phyloP scores from a whole-genome alignment of 2,329 filamentous ascomycete species.

The Botrytis fabae region DNA sequence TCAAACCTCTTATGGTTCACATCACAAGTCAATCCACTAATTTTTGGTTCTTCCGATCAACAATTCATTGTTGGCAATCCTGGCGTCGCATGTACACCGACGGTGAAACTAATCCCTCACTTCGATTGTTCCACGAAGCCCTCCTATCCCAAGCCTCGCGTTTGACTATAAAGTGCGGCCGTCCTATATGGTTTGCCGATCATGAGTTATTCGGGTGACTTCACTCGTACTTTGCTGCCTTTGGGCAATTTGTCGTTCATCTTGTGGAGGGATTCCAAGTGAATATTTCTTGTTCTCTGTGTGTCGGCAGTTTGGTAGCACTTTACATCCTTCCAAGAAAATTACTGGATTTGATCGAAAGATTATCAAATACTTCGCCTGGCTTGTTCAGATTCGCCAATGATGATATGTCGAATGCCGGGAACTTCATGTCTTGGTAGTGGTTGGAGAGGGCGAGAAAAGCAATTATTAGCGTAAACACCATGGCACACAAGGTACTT shows the following conservation, averaged over 20 bases:
- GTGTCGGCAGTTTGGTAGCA: neutral
- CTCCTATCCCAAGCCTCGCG: neutral
- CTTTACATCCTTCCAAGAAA: neutral
- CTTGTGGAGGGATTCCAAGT: neutral
- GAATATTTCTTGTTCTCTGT: neutral
- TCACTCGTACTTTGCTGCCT: fast-evolving
- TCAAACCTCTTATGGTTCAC: neutral
- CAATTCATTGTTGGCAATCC: neutral
- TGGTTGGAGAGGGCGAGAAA: neutral
- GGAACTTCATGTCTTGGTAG: neutral
- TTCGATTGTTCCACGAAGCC: neutral
- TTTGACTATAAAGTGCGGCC: neutral
- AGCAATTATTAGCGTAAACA: neutral
- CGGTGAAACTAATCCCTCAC: neutral
- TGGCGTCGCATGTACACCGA: neutral
- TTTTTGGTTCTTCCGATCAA: too few species aligned
- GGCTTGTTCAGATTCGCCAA: neutral
- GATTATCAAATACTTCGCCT: neutral
- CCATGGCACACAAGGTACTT: neutral
- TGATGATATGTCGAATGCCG: neutral
- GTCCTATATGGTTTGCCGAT: neutral
- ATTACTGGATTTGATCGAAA: neutral
- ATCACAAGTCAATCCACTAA: neutral
- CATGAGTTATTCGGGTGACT: neutral
- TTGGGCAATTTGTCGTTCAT: neutral